Evolutionary conservation across 2,329 filamentous ascomycete species (phyloP).

Genomic region (Tympanopsis confertula): DNA sequence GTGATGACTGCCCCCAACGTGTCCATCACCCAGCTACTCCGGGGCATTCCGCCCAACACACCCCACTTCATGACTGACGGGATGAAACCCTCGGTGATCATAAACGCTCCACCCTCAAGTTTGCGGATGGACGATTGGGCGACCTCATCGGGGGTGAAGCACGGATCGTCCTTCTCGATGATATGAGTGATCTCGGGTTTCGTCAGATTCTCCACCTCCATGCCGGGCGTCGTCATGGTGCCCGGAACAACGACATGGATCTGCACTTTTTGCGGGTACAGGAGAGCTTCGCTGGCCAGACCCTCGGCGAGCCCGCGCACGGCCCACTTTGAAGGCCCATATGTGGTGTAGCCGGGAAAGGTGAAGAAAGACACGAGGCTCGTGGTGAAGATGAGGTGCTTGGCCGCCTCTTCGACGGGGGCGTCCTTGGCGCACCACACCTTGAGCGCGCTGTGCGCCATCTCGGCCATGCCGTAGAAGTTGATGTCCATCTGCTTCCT

Average conservation of each 20-base stretch:
- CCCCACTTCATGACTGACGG: slow-evolving; percentile 61
- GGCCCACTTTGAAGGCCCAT: slow-evolving; percentile 76
- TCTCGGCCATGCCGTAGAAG: slow-evolving; percentile 77
- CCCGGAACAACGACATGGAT: slow-evolving; percentile 77
- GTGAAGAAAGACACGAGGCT: slow-evolving; percentile 67
- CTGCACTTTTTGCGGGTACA: slow-evolving; percentile 76
- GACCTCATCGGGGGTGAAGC: slow-evolving; percentile 68
- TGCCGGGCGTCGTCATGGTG: slow-evolving; percentile 67
- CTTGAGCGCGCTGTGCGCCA: slow-evolving; percentile 68
- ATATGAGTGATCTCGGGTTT: slow-evolving; percentile 73
- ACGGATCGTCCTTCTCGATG: slow-evolving; percentile 72
- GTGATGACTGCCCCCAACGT: slow-evolving; percentile 41
- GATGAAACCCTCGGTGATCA: slow-evolving; percentile 65
- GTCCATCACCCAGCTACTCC: slow-evolving; percentile 50
- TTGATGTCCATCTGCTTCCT: slow-evolving; percentile 82
- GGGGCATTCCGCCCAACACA: slow-evolving; percentile 37
- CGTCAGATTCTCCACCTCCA: slow-evolving; percentile 60
- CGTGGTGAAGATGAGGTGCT: slow-evolving; percentile 81
- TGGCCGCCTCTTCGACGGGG: slow-evolving; percentile 34
- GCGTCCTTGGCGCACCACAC: slow-evolving; percentile 54
- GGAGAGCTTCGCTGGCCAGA: slow-evolving; percentile 68
- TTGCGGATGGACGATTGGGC: slow-evolving; percentile 59
- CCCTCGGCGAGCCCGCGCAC: slow-evolving; percentile 74
- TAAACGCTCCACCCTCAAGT: slow-evolving; percentile 69
- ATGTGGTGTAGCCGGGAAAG: slow-evolving; percentile 71